A percentile compares a stretch with the other conserved stretches of the same genome.
These are phyloP conservation scores for Pythium diclinum DNA, from an alignment of 352 stramenopile species.

Conservation along the genomic window DNA sequence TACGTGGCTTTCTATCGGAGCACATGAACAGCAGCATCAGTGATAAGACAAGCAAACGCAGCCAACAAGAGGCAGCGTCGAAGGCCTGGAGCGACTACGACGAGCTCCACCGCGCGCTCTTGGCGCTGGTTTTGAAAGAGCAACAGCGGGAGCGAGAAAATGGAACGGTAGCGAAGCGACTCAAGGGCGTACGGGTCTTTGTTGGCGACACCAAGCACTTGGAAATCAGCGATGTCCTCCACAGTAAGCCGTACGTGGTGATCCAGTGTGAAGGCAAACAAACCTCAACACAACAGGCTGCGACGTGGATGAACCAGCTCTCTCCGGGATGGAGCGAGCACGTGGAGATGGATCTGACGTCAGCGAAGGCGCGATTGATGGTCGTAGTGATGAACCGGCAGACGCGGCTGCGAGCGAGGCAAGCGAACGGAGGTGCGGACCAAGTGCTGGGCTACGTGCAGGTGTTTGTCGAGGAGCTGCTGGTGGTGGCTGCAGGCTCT, in stretches of 20 bases:
- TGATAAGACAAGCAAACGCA: constrained; percentile 17
- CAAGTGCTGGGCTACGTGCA: constrained; percentile 40
- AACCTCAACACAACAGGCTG: constrained; percentile 28
- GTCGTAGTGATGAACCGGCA: constrained; percentile 46
- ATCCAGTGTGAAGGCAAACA: constrained; percentile 44
- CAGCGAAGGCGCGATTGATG: constrained; percentile 33
- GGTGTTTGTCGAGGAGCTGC: constrained; percentile 37
- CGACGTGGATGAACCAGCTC: constrained; percentile 52
- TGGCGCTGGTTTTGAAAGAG: constrained; percentile 27
- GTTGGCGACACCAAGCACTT: constrained; percentile 45
- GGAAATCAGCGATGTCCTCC: constrained; percentile 36
- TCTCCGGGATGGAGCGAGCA: constrained; percentile 62
- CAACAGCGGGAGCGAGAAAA: constrained; percentile 5
- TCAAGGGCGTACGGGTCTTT: constrained; percentile 42
- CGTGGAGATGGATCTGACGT: constrained; percentile 48
- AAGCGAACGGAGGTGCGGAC: constrained; percentile 21
- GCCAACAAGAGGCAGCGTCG: constrained; percentile 18
- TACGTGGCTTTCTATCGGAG: constrained; percentile 22
- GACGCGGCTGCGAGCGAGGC: constrained; percentile 8
- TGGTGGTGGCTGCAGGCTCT: constrained; percentile 12
- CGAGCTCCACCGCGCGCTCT: constrained; percentile 39
- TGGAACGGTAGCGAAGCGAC: constrained; percentile 6
- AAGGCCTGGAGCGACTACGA: constrained; percentile 45
- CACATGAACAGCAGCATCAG: neutral
- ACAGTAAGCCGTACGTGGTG: constrained; percentile 45